phyloP scores from a whole-genome alignment of 2,329 filamentous ascomycete species.

The Talaromyces verruculosus region DNA sequence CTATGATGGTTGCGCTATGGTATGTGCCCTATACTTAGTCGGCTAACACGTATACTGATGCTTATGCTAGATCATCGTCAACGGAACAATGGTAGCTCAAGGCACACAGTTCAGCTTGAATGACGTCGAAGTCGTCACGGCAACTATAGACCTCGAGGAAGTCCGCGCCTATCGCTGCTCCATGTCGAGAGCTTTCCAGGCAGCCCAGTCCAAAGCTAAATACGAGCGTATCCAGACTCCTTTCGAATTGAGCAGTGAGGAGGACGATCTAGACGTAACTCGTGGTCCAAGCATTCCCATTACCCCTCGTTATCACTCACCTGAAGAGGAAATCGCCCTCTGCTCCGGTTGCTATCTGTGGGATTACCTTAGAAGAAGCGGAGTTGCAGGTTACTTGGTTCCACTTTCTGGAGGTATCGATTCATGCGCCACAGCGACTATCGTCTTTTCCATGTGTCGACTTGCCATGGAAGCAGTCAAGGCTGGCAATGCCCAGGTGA shows the following conservation, averaged over 20 bases:
- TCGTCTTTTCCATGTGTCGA: conserved; percentile 38
- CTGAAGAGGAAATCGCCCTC: conserved; percentile 32
- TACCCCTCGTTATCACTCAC: conserved; percentile 25
- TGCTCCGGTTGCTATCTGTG: conserved; percentile 30
- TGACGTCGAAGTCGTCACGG: conserved; percentile 63
- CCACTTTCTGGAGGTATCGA: conserved; percentile 38
- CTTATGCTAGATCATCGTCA: conserved; percentile 53
- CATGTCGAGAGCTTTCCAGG: conserved; percentile 32
- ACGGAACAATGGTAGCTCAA: conserved; percentile 45
- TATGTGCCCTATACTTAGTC: conserved; percentile 39
- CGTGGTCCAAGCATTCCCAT: conserved; percentile 24
- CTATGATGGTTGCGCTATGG: conserved; percentile 62
- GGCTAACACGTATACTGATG: neutral
- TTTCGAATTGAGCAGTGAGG: conserved; percentile 29
- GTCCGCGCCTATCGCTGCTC: conserved; percentile 51
- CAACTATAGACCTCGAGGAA: conserved; percentile 67
- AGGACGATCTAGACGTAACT: conserved; percentile 23
- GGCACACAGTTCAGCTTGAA: conserved; percentile 33
- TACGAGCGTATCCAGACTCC: conserved; percentile 34
- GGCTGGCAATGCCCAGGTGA: conserved; percentile 28
- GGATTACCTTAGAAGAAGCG: conserved; percentile 35
- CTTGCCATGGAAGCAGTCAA: conserved; percentile 31
- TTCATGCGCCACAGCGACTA: conserved; percentile 32
- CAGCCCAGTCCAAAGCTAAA: conserved; percentile 24
- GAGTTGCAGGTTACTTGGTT: conserved; percentile 33